Base-by-base conservation (phyloP, 345 rosid genomes). In the Gossypium mustelinum region DNA sequence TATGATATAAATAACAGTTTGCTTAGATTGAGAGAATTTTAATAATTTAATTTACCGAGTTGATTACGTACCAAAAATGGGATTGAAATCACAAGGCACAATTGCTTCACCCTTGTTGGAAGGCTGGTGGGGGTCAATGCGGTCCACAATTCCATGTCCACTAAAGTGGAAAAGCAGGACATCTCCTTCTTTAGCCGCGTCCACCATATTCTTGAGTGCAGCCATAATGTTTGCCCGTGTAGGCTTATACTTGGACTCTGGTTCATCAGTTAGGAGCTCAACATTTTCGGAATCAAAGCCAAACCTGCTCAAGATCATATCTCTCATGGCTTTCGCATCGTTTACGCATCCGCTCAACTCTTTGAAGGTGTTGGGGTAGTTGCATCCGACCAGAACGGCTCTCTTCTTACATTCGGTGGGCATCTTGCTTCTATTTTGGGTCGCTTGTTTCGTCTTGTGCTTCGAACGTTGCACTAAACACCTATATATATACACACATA, bases 21-120 rank as follows among this genome's bases (percentile, higher is more conserved):
- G 39, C 39, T 34, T 34, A 34, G 39, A 34, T 34, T 34, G 39
- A 34, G 39, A 34, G 5, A 4, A 34, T 4, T 34, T 34, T 34
- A 34, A 34, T 4, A 3, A 34, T 34, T 34, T 4, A 34, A 4
- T 34, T 34, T 34, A 34, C 39, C 39, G 6, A 34, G 39, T 34
- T 34, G 6, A 4, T 34, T 34, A 34, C 39, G 1, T 34, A 34
- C 39, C 39, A 34, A 34, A 34, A 4, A 92, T 85, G 79, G 88
- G 90, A 83, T 92, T 90, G 82, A 92, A 88, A 75, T 92, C 97
- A 69, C 91, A 90, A 22, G 96, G 94, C 66, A 89, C 94, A 27
- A 89, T 87, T 3, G 93, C 96, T 76, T 89, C 96, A 16, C 89
- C 94, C 74, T 88, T 80, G 76, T 81, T 81, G 9, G 82, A 85